A percentile compares a stretch with the other conserved stretches of the same genome.
Conservation (phyloP, 345 rosid species). For the Salix viminalis region DNA sequence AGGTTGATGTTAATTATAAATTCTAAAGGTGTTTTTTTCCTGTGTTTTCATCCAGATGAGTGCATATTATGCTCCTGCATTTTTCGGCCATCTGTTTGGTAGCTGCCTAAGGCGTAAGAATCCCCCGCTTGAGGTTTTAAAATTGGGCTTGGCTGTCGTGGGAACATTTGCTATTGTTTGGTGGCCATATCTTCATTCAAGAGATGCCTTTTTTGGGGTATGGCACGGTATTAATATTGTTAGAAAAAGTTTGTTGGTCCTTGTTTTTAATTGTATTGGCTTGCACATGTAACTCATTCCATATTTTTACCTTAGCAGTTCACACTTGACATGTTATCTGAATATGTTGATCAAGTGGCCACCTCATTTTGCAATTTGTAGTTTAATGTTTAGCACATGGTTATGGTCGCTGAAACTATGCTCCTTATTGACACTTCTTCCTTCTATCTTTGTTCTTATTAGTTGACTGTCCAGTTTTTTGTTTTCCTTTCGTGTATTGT, state of each 20-base stretch:
- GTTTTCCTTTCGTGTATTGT: not conserved
- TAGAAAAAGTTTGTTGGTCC: not conserved
- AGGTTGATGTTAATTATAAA: constrained; percentile 3
- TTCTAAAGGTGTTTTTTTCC: constrained; percentile 5
- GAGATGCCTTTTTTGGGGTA: constrained; percentile 62
- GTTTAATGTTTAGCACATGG: not conserved
- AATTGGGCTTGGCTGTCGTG: constrained; percentile 61
- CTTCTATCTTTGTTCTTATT: not conserved
- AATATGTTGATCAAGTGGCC: not conserved
- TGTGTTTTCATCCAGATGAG: constrained; percentile 60
- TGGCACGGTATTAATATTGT: constrained; percentile 6
- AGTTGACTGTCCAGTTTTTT: not conserved
- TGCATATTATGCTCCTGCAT: constrained; percentile 90
- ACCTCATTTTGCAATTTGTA: not conserved
- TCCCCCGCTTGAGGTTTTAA: constrained; percentile 56
- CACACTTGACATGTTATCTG: not conserved
- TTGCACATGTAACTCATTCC: not conserved
- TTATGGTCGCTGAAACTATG: not conserved
- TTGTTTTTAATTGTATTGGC: not conserved
- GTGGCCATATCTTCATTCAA: constrained; percentile 81
- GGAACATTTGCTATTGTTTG: constrained; percentile 76
- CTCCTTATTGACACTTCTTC: not conserved
- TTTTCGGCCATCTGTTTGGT: constrained; percentile 81
- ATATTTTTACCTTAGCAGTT: not conserved
- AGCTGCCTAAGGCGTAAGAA: constrained; percentile 65